Base-by-base conservation (phyloP, 2,329 filamentous ascomycete genomes). In the Arthrobotrys sinensis region DNA sequence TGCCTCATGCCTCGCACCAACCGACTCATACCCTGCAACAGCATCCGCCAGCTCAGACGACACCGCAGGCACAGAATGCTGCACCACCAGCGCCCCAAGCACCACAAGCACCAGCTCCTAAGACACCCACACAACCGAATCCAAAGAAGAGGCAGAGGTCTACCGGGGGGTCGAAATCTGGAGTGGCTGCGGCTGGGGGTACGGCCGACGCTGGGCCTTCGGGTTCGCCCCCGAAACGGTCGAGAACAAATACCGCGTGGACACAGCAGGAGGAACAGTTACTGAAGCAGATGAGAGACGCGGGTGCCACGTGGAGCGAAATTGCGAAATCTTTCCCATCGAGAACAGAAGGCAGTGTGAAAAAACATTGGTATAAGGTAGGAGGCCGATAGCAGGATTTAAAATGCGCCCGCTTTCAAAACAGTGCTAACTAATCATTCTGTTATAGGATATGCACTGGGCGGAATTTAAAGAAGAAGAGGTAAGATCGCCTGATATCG, bases 311-410 rank as follows among this genome's bases (percentile, higher is more conserved):
- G 83, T 99, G 96, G 96, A 96, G 93, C 60, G 96, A 98, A 83
- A 99, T 99, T 83, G 96, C 95, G 81, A 98, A 98, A 93, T 94
- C 92, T 1, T 99, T 99, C 84, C 95, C 96, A 10, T 91, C 90
- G 24, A 89, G 96, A 82, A 99, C 96, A 48, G 96, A 99, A 86
- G 96, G 96, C 6, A 97, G 94, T 83, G 96, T 99, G 21, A 99
- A 98, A 88, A 99, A 98, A 86, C 96, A 99, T 85, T 99, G 96
- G 95, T 98, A 99, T 85, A 98, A 98, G 89, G 93, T 93, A 86
- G 70, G 85, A 32, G 14, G n/a, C n/a, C n/a, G n/a, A 45, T 45
- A 28, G 34, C 69, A 16, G 46, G 12, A 3, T 45, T 16, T n/a
- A 10, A 28, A 57, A 63, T 8, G 45, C 10, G 32, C n/a, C 38